A percentile compares a stretch with the other conserved stretches of the same genome.
These are phyloP conservation scores for Chaetoscypha palmicola DNA, from an alignment of 2,329 filamentous ascomycete species.

Conservation along the genomic window DNA sequence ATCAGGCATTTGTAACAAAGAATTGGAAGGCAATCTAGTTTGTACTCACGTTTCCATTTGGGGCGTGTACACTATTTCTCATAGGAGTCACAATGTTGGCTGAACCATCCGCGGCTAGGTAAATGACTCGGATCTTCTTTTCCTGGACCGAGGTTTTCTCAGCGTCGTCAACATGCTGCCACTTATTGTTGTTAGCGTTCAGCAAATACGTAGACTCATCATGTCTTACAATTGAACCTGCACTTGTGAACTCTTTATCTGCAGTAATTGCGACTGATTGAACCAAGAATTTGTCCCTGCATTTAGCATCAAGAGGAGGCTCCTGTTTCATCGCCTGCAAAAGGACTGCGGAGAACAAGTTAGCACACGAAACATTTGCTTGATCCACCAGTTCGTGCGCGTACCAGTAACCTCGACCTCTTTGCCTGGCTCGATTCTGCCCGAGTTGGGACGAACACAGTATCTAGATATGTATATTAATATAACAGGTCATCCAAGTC, in stretches of 20 bases:
- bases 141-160: constrained; percentile 77
- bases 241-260: constrained; percentile 77
- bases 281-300: constrained; percentile 95
- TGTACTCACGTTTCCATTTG: constrained; percentile 20
- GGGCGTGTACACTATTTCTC: constrained; percentile 24
- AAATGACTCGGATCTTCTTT: constrained; percentile 90
- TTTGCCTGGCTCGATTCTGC: constrained; percentile 84
- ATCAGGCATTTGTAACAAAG: not conserved
- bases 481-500: constrained; percentile 15
- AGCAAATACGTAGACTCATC: too few species aligned
- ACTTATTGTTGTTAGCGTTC: too few species aligned
- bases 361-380: constrained; percentile 11
- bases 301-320: constrained; percentile 76
- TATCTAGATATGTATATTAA: constrained; percentile 56
- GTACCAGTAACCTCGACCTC: constrained; percentile 89
- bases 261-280: constrained; percentile 80
- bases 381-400: constrained; percentile 22
- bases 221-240: constrained; percentile 66
- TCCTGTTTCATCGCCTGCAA: constrained; percentile 98
- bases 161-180: constrained; percentile 64
- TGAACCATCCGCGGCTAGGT: constrained; percentile 57
- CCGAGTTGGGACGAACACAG: constrained; percentile 94
- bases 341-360: constrained; percentile 54
- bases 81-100: constrained; percentile 21
- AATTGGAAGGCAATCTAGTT: not conserved